Conservation (phyloP, 1,284 basidiomycete species). For the Tausonia pullulans region DNA sequence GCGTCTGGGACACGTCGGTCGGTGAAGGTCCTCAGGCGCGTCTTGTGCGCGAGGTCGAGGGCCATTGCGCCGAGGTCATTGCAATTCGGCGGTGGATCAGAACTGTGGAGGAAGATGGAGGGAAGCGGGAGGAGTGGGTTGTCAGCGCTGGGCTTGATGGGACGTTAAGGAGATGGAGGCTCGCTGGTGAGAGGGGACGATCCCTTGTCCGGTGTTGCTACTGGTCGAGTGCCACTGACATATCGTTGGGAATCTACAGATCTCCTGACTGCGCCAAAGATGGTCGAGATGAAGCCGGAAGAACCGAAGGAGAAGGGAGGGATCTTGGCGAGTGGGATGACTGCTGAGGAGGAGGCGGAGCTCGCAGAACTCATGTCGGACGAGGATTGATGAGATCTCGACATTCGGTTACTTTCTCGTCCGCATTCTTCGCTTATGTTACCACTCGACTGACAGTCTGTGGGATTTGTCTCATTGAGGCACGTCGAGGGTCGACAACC, state of each 20-base stretch:
- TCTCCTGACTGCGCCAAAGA: constrained; percentile 20
- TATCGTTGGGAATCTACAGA: not conserved
- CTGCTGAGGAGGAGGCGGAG: constrained; percentile 32
- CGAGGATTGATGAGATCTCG: not conserved
- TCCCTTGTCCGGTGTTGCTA: not conserved
- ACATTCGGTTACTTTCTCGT: not conserved
- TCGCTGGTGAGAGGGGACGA: constrained; percentile 46
- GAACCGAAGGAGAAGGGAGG: constrained; percentile 13
- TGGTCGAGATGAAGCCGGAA: constrained; percentile 22
- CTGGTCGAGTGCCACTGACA: not conserved
- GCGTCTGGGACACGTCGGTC: constrained; percentile 47
- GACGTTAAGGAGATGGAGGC: constrained; percentile 69
- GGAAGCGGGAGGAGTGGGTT: constrained; percentile 54
- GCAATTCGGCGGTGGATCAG: constrained; percentile 60
- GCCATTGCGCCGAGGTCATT: constrained; percentile 76
- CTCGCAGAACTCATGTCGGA: constrained; percentile 14
- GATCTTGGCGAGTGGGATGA: constrained; percentile 21
- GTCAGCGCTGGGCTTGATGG: constrained; percentile 71
- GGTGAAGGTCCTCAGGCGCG: constrained; percentile 15
- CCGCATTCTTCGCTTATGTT: not conserved
- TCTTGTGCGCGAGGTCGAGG: constrained; percentile 53
- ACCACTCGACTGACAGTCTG: not conserved
- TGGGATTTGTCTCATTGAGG: not conserved
- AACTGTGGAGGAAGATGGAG: constrained; percentile 31
- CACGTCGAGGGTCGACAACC: not conserved